Conservation (phyloP, 768 basidiomycete species). For the Aureoboletus auriporus region DNA sequence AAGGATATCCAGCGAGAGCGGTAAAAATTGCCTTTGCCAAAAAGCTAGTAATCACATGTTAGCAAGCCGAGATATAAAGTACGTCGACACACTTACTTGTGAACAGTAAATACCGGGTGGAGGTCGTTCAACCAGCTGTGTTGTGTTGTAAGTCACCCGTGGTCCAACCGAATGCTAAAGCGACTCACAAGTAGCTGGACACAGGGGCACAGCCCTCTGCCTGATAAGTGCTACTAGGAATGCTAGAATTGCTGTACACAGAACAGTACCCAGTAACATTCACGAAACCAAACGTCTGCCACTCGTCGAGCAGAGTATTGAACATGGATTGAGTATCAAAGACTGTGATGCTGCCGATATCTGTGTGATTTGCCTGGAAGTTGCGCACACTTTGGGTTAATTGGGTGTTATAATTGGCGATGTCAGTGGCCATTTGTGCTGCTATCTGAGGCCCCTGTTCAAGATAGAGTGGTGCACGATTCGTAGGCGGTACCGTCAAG, state of each 20-base stretch:
- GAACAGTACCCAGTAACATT: conserved; percentile 57
- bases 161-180: not conserved
- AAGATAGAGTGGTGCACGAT: conserved; percentile 53
- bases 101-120: conserved; percentile 61
- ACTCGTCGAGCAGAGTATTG: conserved; percentile 52
- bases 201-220: conserved; percentile 56
- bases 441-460: conserved; percentile 31
- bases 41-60: conserved; percentile 30
- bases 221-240: conserved; percentile 49
- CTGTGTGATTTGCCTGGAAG: conserved; percentile 40
- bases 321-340: conserved; percentile 59
- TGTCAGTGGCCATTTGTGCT: conserved; percentile 28
- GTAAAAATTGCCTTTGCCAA: conserved; percentile 52
- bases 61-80: not conserved
- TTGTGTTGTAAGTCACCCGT: not conserved
- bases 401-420: conserved; percentile 50
- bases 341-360: conserved; percentile 42
- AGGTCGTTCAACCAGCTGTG: conserved; percentile 57
- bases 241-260: conserved; percentile 53
- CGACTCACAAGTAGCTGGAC: conserved; percentile 59
- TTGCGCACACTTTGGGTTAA: conserved; percentile 33
- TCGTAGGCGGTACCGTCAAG: conserved; percentile 57
- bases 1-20: conserved; percentile 33
- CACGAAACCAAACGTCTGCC: conserved; percentile 50
- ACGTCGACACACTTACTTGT: conserved; percentile 40